Percentiles rank a stretch among this genome's conserved stretches.
These are phyloP conservation scores for Naganishia onofrii DNA, from an alignment of 768 basidiomycete species.

Conservation along the genomic window DNA sequence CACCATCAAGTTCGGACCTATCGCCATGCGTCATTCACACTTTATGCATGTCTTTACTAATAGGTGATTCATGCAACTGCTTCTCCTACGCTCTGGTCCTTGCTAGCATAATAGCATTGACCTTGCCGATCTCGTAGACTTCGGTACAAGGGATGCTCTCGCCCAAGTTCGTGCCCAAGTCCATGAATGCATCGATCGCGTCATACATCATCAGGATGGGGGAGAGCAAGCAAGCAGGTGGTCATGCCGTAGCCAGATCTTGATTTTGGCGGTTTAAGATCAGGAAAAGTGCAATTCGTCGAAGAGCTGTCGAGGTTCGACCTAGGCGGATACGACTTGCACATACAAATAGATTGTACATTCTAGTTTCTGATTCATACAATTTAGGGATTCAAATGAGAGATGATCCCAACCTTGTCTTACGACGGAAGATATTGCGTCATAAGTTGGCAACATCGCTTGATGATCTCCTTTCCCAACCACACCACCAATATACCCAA, in stretches of 20 bases:
- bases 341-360: too few relatives aligned
- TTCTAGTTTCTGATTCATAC: too few relatives aligned
- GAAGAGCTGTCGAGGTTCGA: too few relatives aligned
- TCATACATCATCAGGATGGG: not conserved
- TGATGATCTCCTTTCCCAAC: too few relatives aligned
- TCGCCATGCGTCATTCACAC: constrained; percentile 43
- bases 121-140: not conserved
- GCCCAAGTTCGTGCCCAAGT: constrained; percentile 29
- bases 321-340: too few relatives aligned
- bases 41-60: constrained; percentile 46
- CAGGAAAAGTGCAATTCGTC: too few relatives aligned
- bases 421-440: too few relatives aligned
- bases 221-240: constrained; percentile 14
- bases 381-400: too few relatives aligned
- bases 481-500: too few relatives aligned
- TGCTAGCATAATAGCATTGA: not conserved
- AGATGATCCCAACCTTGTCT: too few relatives aligned
- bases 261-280: not conserved
- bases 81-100: not conserved
- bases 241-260: not conserved
- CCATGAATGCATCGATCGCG: not conserved
- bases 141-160: constrained; percentile 37
- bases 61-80: constrained; percentile 24
- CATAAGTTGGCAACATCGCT: too few relatives aligned
- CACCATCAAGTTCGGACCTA: constrained; percentile 40